Evolutionary conservation across 129 eudicot species (phyloP), one percentile per base, ranked within the genome.

Genomic region (Smallanthus sonchifolius): DNA sequence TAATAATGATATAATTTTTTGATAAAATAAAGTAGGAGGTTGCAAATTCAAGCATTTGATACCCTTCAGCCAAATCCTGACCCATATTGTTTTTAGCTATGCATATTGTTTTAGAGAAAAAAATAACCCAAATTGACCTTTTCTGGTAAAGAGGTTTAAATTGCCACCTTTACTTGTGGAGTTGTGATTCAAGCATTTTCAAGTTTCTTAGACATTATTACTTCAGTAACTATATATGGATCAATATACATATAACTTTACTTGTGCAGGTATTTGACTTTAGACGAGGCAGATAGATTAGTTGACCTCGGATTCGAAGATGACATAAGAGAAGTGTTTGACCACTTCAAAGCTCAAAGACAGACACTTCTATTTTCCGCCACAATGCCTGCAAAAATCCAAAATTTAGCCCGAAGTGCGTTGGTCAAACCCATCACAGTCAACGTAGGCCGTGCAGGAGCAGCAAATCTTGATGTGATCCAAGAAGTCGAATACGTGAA

Each of bases 401-500:
- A 92, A 47, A 87, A 85, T 14, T 89, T 92, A 11, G 91, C 97
- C 0, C 61, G 83, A 73, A 83, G 87, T 3, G 96, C 93, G 0
- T 61, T 92, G 43, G 97, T 92, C 42, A 89, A 89, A 84, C 95
- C 96, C 40, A 82, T 89, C 2, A 75, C 88, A 0, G 96, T 92
- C 13, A 89, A 92, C 72, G 94, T 89, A 4, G 97, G 97, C 16
- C 69, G 94, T 40, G 97, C 93, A 8, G 93, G 97, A 32, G 97
- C 97, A 7, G 97, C 92, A 44, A 92, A 92, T 79, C 91, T 92
- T 7, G 97, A 92, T 13, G 97, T 92, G 17, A 87, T 92, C 65
- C 96, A 92, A 80, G 93, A 92, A 83, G 94, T 92, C 9, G 91
- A 92, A 65, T 92, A 92, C 7, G 97, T 92, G 37, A 89, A 92